Evolutionary conservation across 371 early-diverging fungal species (phyloP).

Genomic region (Zychaea mexicana): DNA sequence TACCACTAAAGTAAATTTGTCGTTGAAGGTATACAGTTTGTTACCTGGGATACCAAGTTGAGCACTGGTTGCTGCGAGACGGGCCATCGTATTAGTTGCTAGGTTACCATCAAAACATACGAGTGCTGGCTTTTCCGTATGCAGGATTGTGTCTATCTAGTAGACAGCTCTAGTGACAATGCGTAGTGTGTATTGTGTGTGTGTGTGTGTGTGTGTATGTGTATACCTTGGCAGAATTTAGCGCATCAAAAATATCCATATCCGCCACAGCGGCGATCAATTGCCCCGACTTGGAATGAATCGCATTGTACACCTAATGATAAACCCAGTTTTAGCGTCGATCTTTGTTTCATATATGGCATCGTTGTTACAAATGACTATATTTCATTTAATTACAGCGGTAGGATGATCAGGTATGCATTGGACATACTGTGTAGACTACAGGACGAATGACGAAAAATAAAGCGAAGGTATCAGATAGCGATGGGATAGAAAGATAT

Average conservation of each 20-base stretch:
- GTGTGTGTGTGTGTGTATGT: too few species aligned
- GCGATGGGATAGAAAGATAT: background rate
- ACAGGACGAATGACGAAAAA: background rate
- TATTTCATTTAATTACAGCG: slow-evolving; percentile 26
- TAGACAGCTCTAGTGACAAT: too few species aligned
- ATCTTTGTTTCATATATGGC: background rate
- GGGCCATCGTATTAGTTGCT: slow-evolving; percentile 36
- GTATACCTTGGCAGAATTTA: slow-evolving; percentile 39
- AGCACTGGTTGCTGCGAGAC: background rate
- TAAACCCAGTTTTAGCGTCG: slow-evolving; percentile 6
- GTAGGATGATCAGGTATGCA: slow-evolving; percentile 22
- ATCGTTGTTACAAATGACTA: background rate
- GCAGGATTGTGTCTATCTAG: background rate
- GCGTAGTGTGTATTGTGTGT: too few species aligned
- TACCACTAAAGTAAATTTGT: background rate
- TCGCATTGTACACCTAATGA: slow-evolving; percentile 71
- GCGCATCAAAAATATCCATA: slow-evolving; percentile 73
- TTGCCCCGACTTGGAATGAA: slow-evolving; percentile 73
- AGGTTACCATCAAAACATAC: slow-evolving; percentile 67
- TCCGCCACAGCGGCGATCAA: slow-evolving; percentile 86
- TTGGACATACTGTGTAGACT: slow-evolving; percentile 39
- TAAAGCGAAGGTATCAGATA: background rate
- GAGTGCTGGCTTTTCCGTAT: slow-evolving; percentile 18
- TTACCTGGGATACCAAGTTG: background rate
- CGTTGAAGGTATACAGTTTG: background rate